A percentile compares a stretch with the other conserved stretches of the same genome.
Conservation (phyloP, 345 rosid genomes). For the Gossypium mustelinum region DNA sequence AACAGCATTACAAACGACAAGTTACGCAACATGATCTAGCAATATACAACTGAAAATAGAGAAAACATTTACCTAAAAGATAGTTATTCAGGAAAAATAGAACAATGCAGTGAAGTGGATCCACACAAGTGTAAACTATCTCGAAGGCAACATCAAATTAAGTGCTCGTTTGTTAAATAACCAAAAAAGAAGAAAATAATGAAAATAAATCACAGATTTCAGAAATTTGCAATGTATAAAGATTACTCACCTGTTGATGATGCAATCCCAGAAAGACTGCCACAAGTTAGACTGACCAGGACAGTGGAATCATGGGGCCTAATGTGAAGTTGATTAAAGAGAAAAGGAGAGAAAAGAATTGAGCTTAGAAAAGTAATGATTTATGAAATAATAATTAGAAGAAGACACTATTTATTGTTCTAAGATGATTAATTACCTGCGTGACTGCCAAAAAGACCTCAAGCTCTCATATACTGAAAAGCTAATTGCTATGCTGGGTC, state of each 20-base stretch:
- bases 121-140: background rate
- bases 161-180: background rate
- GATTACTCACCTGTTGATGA: constrained; percentile 80
- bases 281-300: constrained; percentile 79
- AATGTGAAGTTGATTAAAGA: constrained; percentile 6
- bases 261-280: constrained; percentile 96
- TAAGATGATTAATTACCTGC: constrained; percentile 45
- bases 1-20: background rate
- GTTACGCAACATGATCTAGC: background rate
- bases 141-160: background rate
- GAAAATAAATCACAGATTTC: background rate
- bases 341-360: background rate
- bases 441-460: constrained; percentile 72
- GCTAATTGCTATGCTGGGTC: constrained; percentile 88
- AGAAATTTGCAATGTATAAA: background rate
- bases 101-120: background rate
- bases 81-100: background rate
- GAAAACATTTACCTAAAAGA: background rate
- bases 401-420: background rate
- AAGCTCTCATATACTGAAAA: constrained; percentile 83
- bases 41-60: background rate
- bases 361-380: background rate
- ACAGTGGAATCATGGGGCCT: constrained; percentile 80
- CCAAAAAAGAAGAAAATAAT: background rate
- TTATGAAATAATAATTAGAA: background rate